Base-by-base conservation (phyloP, 2,329 filamentous ascomycete genomes). In the Grosmannia huntii region DNA sequence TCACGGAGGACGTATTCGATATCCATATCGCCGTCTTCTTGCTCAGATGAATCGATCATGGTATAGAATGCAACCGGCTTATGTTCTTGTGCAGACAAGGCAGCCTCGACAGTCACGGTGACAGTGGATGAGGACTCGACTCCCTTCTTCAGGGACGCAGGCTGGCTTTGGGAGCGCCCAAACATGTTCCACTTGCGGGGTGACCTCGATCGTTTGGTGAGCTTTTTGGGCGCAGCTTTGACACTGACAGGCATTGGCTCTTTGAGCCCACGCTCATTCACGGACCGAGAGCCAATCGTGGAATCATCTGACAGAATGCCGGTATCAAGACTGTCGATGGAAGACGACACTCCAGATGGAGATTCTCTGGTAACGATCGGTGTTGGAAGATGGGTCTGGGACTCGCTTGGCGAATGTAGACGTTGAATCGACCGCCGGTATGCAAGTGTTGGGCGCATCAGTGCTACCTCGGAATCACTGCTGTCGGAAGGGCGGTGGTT, bases 171-270 rank as follows among this genome's bases (percentile, higher is more conserved):
- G 0, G 78, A 78, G 53, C 81, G 75, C 54, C 81, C 76, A 63
- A 86, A 85, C 14, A 85, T 67, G 62, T 84, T 85, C 83, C 83
- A 86, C 63, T 79, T 83, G 9, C 78, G 75, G 27, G 81, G 81
- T 28, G 79, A 81, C 50, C 74, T 77, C 1, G 76, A 67, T 57
- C 75, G 74, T 66, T 83, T 84, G 25, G 75, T 73, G 25, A 82
- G 68, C 66, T 84, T 85, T 68, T 77, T 83, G 0, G 78, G 71
- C 1, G 66, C 57, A 3, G 62, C 52, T 4, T 52, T 3, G 33
- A 10, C 27, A 28, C 21, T 19, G 28, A 27, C 10, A 5, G 27
- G 21, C 7, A n/a, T n/a, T 1, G 52, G 53, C 21, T 44, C 52
- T 49, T 60, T 33, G 65, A 67, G 23, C 4, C 70, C 70, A 10